Base-by-base conservation (phyloP, 805 yeast species). In the Candida ortonii region DNA sequence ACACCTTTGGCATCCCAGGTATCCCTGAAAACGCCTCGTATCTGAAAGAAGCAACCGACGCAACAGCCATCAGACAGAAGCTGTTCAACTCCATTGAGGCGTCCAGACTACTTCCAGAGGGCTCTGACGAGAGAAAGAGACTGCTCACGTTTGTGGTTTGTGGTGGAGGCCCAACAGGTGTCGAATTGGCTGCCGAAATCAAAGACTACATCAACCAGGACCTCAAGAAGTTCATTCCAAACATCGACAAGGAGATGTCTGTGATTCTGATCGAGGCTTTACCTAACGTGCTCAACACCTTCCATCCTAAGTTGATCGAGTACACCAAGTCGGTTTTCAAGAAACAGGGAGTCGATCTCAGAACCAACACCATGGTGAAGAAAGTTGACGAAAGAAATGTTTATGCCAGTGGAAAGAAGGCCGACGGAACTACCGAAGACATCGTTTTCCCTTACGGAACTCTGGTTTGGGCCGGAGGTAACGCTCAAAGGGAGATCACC, bases 151-250 rank as follows among this genome's bases (percentile, higher is more conserved):
- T 87, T 50, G 90, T 89, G 43, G 94, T 89, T 44, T 94, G 90
- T 45, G 97, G 97, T 51, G 97, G 96, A 62, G 97, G 97, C 39
- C 96, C 97, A 56, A 88, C 97, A 32, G 97, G 97, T 65, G 96
- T 89, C 39, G 96, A 88, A 65, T 82, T 86, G 49, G 96, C 96
- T 49, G 97, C 95, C 53, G 96, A 89, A 65, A 68, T 89, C 50
- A 93, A 84, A 67, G 97, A 88, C 64, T 89, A 85, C 66, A 82
- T 87, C 44, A 93, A 85, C 63, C 94, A 88, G 63, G 97, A 88
- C 63, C 71, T 88, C 65, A 66, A 68, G 54, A 84, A 80, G 66
- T 85, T 93, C 88, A 80, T 84, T 67, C 96, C 96, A 28, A 81
- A 73, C 53, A 76, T 88, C 46, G 79, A 85, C 44, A 67, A 71